Conservation (phyloP, 306 rosid species). For the Quercus mongolica region DNA sequence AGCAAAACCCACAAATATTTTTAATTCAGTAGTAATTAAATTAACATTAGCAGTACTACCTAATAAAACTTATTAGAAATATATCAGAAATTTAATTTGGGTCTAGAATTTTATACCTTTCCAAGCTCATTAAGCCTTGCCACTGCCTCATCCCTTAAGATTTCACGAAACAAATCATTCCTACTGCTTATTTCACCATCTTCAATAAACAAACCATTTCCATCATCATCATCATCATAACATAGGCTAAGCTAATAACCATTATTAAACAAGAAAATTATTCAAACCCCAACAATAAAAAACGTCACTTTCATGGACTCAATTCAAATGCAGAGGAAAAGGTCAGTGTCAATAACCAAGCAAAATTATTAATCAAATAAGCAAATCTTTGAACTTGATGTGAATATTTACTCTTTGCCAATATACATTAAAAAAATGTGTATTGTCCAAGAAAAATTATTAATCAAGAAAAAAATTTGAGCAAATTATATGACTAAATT, state of each 20-base stretch:
- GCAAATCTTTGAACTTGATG: too few relatives aligned
- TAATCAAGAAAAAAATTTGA: too few relatives aligned
- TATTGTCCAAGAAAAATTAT: too few relatives aligned
- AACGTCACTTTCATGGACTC: too few relatives aligned
- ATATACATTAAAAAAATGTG: too few relatives aligned
- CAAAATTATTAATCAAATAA: too few relatives aligned
- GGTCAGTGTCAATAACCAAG: too few relatives aligned
- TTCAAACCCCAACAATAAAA: neutral
- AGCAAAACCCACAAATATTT: slow-evolving; percentile 5
- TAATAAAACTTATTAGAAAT: neutral
- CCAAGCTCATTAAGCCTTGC: slow-evolving; percentile 74
- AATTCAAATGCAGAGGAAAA: too few relatives aligned
- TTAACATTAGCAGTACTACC: neutral
- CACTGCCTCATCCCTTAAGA: slow-evolving; percentile 85
- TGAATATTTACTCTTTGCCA: too few relatives aligned
- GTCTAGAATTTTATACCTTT: slow-evolving; percentile 41
- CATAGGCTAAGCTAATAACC: neutral
- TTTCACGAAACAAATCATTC: slow-evolving; percentile 46
- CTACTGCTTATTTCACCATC: neutral
- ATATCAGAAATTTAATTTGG: neutral
- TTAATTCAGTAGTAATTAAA: too few relatives aligned
- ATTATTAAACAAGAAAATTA: neutral
- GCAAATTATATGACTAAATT: too few relatives aligned
- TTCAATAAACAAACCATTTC: slow-evolving; percentile 56
- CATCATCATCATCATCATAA: slow-evolving; percentile 44